phyloP scores from a whole-genome alignment of 306 rosid genomes.

The Astragalus glycyphyllos region DNA sequence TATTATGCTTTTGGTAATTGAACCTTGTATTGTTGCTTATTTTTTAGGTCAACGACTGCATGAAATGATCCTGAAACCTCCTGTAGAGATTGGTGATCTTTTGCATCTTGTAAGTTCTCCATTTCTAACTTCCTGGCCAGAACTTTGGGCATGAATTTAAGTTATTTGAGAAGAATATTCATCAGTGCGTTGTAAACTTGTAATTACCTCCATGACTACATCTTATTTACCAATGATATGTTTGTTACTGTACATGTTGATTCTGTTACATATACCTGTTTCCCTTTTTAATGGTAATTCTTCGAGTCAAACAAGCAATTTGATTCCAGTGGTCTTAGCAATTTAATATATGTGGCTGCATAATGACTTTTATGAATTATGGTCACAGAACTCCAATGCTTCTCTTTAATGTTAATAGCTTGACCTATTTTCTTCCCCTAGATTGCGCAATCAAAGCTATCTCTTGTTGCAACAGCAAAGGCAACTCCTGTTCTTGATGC shows the following conservation, averaged over 20 bases:
- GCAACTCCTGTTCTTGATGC: slow-evolving; percentile 72
- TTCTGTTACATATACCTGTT: slow-evolving; percentile 10
- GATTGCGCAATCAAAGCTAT: slow-evolving; percentile 71
- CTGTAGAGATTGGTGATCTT: slow-evolving; percentile 56
- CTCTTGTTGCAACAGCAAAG: slow-evolving; percentile 80
- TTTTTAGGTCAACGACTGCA: slow-evolving; percentile 84
- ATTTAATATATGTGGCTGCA: slow-evolving; percentile 14
- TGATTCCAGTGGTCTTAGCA: slow-evolving; percentile 28
- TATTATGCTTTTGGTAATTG: slow-evolving; percentile 23
- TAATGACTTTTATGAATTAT: slow-evolving; percentile 14
- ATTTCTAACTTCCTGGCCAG: slow-evolving; percentile 18
- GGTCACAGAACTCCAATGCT: slow-evolving; percentile 18
- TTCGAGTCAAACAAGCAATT: slow-evolving; percentile 4
- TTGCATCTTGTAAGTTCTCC: slow-evolving; percentile 68
- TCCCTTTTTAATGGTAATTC: slow-evolving; percentile 29
- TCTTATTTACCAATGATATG: slow-evolving; percentile 26
- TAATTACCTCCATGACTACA: slow-evolving; percentile 23
- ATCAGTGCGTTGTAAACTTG: slow-evolving; percentile 22
- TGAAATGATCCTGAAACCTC: slow-evolving; percentile 78
- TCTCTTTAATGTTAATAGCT: slow-evolving; percentile 10
- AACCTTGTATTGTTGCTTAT: slow-evolving; percentile 28
- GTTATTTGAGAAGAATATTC: slow-evolving; percentile 24
- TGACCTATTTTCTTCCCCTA: slow-evolving; percentile 48
- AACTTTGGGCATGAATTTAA: slow-evolving; percentile 7
- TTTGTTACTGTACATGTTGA: slow-evolving; percentile 22